Evolutionary conservation across 352 stramenopile genomes (phyloP), one percentile per base, ranked within the genome.

Genomic region (Thraustotheca clavata): DNA sequence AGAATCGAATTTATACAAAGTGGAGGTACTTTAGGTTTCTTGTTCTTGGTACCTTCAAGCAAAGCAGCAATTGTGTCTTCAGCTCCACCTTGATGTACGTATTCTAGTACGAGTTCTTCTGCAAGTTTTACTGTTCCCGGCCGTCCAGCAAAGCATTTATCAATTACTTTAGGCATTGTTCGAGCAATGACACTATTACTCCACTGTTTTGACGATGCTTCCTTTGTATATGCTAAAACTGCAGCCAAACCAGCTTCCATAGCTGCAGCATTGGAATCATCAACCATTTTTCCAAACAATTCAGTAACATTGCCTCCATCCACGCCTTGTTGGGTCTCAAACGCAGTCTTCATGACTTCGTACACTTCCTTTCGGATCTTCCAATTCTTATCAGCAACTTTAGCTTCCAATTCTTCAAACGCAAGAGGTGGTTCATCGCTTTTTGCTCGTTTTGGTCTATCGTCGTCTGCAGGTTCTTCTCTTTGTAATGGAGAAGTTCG

Each of bases 311-410:
- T 75, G 22, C 74, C 73, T 5, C 69, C 71, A 22, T 75, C 68
- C 14, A 79, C 69, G 40, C 70, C 75, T 16, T 41, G 55, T 12
- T 69, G 59, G 41, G 73, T 74, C 39, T 91, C 82, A 34, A 84
- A 87, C 35, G 79, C 50, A 11, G 69, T 60, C 49, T 89, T 94
- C 46, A 90, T 66, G 35, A 87, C 61, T 24, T 93, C 86, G 55
- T 84, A 93, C 0, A 72, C 86, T 69, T 88, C 78, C 75, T 93
- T 95, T 7, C 86, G 75, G 16, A 86, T 65, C 72, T 92, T 93
- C 86, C 86, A 95, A 70, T 89, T 91, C 70, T 91, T 93, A 55
- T 94, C 83, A 14, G 71, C 73, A 48, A 92, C 22, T 49, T 89
- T 79, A 14, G 72, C 68, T 29, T 88, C 47, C 3, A 92, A 40